Percentiles rank a stretch among this genome's conserved stretches.
phyloP scores from a whole-genome alignment of 345 rosid genomes.

The Chamaenerion angustifolium region DNA sequence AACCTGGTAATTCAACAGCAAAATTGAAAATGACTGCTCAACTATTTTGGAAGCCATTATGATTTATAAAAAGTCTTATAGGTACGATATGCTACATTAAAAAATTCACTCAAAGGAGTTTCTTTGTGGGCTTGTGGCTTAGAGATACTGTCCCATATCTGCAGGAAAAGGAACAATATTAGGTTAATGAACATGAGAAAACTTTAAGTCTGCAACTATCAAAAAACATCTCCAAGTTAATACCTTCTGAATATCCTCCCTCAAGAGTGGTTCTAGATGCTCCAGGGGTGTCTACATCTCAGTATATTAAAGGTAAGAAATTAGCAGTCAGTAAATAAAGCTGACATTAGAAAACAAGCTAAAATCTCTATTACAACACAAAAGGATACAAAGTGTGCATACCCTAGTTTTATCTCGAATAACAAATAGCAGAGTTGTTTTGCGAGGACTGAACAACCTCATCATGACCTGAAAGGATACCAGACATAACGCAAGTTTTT shows the following conservation, averaged over 20 bases:
- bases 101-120: slow-evolving; percentile 73
- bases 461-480: slow-evolving; percentile 52
- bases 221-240: neutral
- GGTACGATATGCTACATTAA: slow-evolving; percentile 38
- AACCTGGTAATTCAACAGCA: slow-evolving; percentile 30
- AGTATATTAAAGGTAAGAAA: neutral
- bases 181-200: slow-evolving; percentile 3
- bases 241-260: slow-evolving; percentile 82
- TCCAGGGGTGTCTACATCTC: slow-evolving; percentile 53
- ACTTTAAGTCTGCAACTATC: neutral
- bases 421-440: slow-evolving; percentile 77
- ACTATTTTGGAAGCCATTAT: neutral
- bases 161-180: slow-evolving; percentile 14
- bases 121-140: slow-evolving; percentile 57
- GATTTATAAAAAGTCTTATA: neutral
- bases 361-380: neutral
- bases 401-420: slow-evolving; percentile 89
- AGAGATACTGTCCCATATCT: slow-evolving; percentile 77
- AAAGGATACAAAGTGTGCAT: neutral
- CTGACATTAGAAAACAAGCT: neutral
- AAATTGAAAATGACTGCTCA: neutral
- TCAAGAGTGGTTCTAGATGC: slow-evolving; percentile 44
- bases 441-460: slow-evolving; percentile 81
- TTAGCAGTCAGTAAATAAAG: neutral
- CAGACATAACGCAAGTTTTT: slow-evolving; percentile 2